These are phyloP conservation scores for Hirsutella rhossiliensis DNA, from an alignment of 2,329 filamentous ascomycete species.

Conservation along the genomic window DNA sequence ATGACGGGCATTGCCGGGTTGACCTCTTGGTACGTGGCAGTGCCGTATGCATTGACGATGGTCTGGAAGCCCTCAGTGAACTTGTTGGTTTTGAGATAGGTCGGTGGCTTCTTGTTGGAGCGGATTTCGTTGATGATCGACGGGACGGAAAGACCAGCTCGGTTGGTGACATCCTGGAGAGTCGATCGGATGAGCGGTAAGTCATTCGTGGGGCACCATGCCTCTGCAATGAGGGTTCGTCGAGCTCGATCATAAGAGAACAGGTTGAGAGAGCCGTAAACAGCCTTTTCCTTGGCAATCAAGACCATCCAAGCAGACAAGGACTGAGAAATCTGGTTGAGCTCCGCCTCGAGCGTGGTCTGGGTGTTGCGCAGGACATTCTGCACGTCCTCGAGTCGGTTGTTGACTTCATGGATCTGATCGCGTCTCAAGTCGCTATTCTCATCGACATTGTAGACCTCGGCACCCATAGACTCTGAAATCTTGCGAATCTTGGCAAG, in stretches of 20 bases:
- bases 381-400: slow-evolving; percentile 75
- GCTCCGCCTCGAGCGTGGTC: slow-evolving; percentile 81
- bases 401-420: slow-evolving; percentile 96
- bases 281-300: slow-evolving; percentile 95
- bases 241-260: slow-evolving; percentile 95
- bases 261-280: slow-evolving; percentile 88
- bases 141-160: slow-evolving; percentile 89
- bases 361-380: slow-evolving; percentile 94
- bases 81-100: slow-evolving; percentile 95
- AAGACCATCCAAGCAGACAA: slow-evolving; percentile 96
- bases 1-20: slow-evolving; percentile 93
- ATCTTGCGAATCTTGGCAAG: slow-evolving; percentile 98
- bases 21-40: slow-evolving; percentile 92
- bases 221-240: slow-evolving; percentile 94
- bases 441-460: slow-evolving; percentile 94
- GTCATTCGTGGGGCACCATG: slow-evolving; percentile 91
- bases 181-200: slow-evolving; percentile 83
- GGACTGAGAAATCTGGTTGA: slow-evolving; percentile 85
- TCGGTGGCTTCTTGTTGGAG: slow-evolving; percentile 94
- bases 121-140: slow-evolving; percentile 97
- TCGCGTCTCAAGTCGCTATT: slow-evolving; percentile 91
- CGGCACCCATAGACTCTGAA: slow-evolving; percentile 90
- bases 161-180: slow-evolving; percentile 90
- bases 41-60: slow-evolving; percentile 97
- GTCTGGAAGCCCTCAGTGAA: slow-evolving; percentile 98